Evolutionary conservation across 2,329 filamentous ascomycete genomes (phyloP), one percentile per base, ranked within the genome.

Genomic region (Exophiala sideris): DNA sequence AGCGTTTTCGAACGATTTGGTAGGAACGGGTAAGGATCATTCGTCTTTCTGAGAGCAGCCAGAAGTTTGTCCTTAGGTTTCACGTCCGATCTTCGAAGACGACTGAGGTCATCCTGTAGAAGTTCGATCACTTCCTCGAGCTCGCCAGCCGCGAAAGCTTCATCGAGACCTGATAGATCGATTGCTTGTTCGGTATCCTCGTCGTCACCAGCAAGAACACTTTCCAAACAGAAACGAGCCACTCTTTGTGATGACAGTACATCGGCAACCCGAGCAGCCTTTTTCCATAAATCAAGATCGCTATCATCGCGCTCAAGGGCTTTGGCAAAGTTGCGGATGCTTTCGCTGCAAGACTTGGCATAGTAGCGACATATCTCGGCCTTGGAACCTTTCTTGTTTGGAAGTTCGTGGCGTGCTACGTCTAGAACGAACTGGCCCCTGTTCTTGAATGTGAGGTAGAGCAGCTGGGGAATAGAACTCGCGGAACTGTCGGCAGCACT

Each of bases 401-500:
- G 36, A 18, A 79, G 60, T 40, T 72, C 78, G 69, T 82, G 74
- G 63, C 78, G 84, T 62, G 87, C 82, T 54, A 74, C 76, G 68
- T 99, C 92, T n/a, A 99, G 77, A 54, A 87, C 77, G 67, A 95
- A 96, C 66, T 97, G 89, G 39, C 91, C 94, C 72, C 92, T 86
- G 64, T 97, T 99, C 71, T 97, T 99, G 76, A 95, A 90, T 1
- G 92, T 88, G 6, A 99, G 80, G 66, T 96, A 96, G 16, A 97
- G 79, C 9, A 95, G 91, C 66, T 96, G 91, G 0, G 89, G 86
- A 8, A 97, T 76, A 45, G 87, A 92, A 66, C 87, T 94, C 12
- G 86, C 89, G 2, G 85, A 84, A 24, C 83, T 86, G 60, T 95
- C 90, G 45, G 83, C 82, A 46, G 85, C 82, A 54, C 81, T 81